Conservation (phyloP, 805 yeast genomes). For the Myxozyma vanderwaltii region DNA sequence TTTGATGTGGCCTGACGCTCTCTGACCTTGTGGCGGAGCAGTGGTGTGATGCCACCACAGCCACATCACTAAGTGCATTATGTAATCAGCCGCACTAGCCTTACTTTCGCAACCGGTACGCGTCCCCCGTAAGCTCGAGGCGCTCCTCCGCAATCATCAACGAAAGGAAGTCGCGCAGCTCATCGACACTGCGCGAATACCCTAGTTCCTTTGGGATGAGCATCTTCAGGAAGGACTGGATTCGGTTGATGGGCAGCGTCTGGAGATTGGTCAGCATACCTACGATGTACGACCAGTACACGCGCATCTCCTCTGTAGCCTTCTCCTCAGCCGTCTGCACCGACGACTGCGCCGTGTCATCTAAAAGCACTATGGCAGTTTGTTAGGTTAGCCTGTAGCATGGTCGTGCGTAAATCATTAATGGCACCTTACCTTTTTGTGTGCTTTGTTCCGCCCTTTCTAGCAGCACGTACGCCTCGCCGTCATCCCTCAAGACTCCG, state of each 20-base stretch:
- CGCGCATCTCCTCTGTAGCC: slow-evolving; percentile 43
- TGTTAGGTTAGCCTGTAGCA: background rate
- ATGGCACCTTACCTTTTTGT: slow-evolving; percentile 3
- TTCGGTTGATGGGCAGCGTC: slow-evolving; percentile 50
- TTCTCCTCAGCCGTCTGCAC: slow-evolving; percentile 40
- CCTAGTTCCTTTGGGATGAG: slow-evolving; percentile 58
- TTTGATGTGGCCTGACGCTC: slow-evolving; percentile 15
- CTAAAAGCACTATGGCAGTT: slow-evolving; percentile 18
- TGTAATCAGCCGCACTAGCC: background rate
- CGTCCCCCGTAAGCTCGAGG: slow-evolving; percentile 44
- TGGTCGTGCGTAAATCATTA: background rate
- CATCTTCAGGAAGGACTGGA: slow-evolving; percentile 57
- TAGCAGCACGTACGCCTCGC: slow-evolving; percentile 46
- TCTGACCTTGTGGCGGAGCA: background rate
- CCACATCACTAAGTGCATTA: background rate
- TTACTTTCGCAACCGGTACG: slow-evolving; percentile 42
- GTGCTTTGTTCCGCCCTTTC: slow-evolving; percentile 43
- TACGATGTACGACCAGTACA: slow-evolving; percentile 49
- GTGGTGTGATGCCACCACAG: slow-evolving; percentile 3
- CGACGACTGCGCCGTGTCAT: slow-evolving; percentile 29
- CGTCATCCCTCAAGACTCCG: slow-evolving; percentile 53
- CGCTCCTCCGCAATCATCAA: slow-evolving; percentile 50
- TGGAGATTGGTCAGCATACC: slow-evolving; percentile 64
- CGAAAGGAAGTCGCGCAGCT: slow-evolving; percentile 49
- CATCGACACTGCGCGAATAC: slow-evolving; percentile 45